Percentiles rank a stretch among this genome's conserved stretches.
Evolutionary conservation across 495 filamentous ascomycete genomes (phyloP).

Genomic region (Penicillium lagena): DNA sequence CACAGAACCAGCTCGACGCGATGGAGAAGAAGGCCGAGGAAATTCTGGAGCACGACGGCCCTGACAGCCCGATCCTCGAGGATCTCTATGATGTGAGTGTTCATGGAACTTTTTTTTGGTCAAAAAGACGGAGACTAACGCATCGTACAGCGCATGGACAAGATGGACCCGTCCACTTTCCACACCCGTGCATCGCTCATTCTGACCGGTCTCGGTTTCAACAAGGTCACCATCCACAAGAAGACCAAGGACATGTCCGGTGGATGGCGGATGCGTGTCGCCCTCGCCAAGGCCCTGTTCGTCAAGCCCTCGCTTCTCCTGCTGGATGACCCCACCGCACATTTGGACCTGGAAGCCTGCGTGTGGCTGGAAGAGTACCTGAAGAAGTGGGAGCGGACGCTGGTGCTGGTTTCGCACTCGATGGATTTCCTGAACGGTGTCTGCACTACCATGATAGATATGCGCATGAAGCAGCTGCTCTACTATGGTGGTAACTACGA

Average conservation of each 20-base stretch:
- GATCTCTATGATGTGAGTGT: slow-evolving; percentile 88
- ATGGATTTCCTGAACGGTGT: slow-evolving; percentile 99
- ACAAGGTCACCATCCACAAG: slow-evolving; percentile 94
- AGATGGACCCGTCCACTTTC: slow-evolving; percentile 99
- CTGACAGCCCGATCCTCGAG: slow-evolving; percentile 84
- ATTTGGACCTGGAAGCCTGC: slow-evolving; percentile 98
- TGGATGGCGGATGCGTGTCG: slow-evolving; percentile 99
- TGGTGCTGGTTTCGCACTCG: slow-evolving; percentile 93
- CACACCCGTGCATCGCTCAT: slow-evolving; percentile 93
- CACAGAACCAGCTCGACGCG: slow-evolving; percentile 84
- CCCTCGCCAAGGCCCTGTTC: slow-evolving; percentile 94
- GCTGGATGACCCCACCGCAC: slow-evolving; percentile 96
- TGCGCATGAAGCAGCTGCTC: slow-evolving; percentile 80
- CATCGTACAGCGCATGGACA: slow-evolving; percentile 77
- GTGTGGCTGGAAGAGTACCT: slow-evolving; percentile 99
- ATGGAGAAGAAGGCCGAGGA: slow-evolving; percentile 86
- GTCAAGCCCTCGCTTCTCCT: slow-evolving; percentile 93
- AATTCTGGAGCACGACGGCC: slow-evolving; percentile 83
- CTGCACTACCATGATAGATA: slow-evolving; percentile 97
- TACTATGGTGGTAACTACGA: slow-evolving; percentile 99
- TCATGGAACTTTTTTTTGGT: slow-evolving; percentile 2
- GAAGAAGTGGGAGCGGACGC: slow-evolving; percentile 99
- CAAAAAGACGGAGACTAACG: slow-evolving; percentile 22
- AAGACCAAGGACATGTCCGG: slow-evolving; percentile 99
- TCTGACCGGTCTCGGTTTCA: slow-evolving; percentile 97